Evolutionary conservation across 176 grass and related monocot species (phyloP).

Genomic region (Hyparrhenia diplandra): DNA sequence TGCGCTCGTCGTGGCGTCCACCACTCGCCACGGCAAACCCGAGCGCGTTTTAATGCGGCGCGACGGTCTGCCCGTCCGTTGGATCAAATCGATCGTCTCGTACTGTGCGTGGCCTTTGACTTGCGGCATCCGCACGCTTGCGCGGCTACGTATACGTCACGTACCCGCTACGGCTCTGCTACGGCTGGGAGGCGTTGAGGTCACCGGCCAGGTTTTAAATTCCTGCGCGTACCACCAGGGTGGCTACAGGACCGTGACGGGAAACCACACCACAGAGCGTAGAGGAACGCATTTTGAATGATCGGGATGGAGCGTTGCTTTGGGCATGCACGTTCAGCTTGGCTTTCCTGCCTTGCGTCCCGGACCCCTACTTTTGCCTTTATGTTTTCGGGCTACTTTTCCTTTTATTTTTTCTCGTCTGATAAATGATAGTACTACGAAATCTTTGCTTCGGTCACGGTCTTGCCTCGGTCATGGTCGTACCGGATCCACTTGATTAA

Average conservation of each 20-base stretch:
- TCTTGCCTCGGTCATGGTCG: slow-evolving; percentile 28
- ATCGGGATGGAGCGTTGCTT: background rate
- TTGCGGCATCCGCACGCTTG: slow-evolving; percentile 11
- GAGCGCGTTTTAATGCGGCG: slow-evolving; percentile 14
- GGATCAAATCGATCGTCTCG: background rate
- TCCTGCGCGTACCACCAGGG: background rate
- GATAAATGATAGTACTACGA: background rate
- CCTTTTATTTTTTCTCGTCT: background rate
- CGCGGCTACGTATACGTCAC: background rate
- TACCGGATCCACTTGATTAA: slow-evolving; percentile 20
- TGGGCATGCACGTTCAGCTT: slow-evolving; percentile 15
- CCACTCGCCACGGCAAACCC: background rate
- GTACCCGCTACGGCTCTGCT: background rate
- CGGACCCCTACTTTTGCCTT: slow-evolving; percentile 18
- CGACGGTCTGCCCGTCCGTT: background rate
- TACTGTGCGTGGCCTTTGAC: slow-evolving; percentile 1
- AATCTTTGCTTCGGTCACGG: background rate
- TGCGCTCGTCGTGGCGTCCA: background rate
- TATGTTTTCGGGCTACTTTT: background rate
- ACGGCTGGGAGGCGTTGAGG: background rate
- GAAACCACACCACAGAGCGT: no score
- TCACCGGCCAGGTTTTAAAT: slow-evolving; percentile 23
- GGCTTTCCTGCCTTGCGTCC: slow-evolving; percentile 10
- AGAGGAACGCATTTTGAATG: background rate
- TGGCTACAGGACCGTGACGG: background rate